Conservation (phyloP, 148 eudicot genomes). For the Rhododendron ovatum region DNA sequence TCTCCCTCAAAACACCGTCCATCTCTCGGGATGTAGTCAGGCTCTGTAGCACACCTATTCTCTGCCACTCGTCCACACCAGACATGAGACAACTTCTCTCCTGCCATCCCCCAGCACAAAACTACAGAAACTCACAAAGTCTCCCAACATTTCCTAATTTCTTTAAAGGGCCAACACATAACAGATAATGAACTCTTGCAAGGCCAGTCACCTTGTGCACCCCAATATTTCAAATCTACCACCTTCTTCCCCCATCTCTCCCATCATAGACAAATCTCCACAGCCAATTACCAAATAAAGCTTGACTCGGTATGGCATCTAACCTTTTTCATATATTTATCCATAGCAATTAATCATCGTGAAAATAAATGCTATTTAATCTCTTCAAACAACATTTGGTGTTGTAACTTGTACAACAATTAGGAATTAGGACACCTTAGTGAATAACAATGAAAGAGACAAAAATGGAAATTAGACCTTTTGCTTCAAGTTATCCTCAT, state of each 20-base stretch:
- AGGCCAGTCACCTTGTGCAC: background rate
- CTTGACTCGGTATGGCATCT: background rate
- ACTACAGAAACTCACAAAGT: background rate
- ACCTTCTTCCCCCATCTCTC: background rate
- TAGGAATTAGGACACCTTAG: too few species aligned
- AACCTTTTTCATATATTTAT: too few species aligned
- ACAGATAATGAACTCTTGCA: background rate
- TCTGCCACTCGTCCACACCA: background rate
- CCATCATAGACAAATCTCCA: background rate
- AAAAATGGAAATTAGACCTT: background rate
- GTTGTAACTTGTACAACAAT: too few species aligned
- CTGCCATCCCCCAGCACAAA: background rate
- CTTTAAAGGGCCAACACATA: background rate
- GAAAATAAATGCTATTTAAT: too few species aligned
- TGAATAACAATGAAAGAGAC: too few species aligned
- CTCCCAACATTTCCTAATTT: background rate
- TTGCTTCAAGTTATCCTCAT: too few species aligned
- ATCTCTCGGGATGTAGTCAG: background rate
- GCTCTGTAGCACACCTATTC: background rate
- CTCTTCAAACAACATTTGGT: too few species aligned
- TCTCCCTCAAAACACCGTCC: background rate
- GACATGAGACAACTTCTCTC: background rate
- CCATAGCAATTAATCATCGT: too few species aligned
- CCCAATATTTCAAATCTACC: too few species aligned
- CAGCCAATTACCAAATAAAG: background rate